These are phyloP conservation scores for Volvariella volvacea DNA, from an alignment of 1,284 basidiomycete species.

Conservation along the genomic window DNA sequence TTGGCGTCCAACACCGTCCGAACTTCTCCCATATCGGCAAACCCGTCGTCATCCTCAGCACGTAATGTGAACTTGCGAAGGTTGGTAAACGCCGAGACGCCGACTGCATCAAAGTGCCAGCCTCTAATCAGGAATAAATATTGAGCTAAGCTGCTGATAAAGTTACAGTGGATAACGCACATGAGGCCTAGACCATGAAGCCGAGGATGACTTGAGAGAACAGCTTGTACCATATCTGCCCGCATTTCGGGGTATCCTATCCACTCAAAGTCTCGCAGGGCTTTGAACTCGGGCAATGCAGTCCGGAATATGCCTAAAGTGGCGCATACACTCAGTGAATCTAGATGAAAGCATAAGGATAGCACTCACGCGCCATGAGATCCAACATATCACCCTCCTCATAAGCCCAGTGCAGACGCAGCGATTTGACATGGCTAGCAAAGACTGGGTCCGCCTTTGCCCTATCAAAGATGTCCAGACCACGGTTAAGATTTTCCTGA, in stretches of 20 bases:
- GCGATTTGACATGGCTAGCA: constrained; percentile 46
- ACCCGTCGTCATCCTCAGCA: constrained; percentile 63
- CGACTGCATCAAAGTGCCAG: constrained; percentile 65
- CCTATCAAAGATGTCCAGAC: constrained; percentile 57
- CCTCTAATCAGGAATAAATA: constrained; percentile 28
- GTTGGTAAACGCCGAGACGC: constrained; percentile 51
- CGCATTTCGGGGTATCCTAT: constrained; percentile 63
- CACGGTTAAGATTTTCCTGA: constrained; percentile 48
- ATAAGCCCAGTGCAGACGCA: constrained; percentile 59
- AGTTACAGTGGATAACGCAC: constrained; percentile 19
- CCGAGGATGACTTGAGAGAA: constrained; percentile 44
- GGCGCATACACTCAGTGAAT: background rate
- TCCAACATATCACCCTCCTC: constrained; percentile 61
- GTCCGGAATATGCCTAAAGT: constrained; percentile 47
- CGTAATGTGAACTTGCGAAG: constrained; percentile 58
- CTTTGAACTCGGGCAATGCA: constrained; percentile 52
- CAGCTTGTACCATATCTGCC: constrained; percentile 51
- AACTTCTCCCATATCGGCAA: constrained; percentile 63
- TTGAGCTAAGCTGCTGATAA: constrained; percentile 1
- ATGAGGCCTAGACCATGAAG: constrained; percentile 54
- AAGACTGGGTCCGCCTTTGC: constrained; percentile 55
- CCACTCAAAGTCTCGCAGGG: constrained; percentile 60
- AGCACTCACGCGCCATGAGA: constrained; percentile 46
- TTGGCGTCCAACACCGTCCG: constrained; percentile 56
- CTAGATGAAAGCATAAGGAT: background rate